Base-by-base conservation (phyloP, 805 yeast genomes). In the Brettanomyces sp. region DNA sequence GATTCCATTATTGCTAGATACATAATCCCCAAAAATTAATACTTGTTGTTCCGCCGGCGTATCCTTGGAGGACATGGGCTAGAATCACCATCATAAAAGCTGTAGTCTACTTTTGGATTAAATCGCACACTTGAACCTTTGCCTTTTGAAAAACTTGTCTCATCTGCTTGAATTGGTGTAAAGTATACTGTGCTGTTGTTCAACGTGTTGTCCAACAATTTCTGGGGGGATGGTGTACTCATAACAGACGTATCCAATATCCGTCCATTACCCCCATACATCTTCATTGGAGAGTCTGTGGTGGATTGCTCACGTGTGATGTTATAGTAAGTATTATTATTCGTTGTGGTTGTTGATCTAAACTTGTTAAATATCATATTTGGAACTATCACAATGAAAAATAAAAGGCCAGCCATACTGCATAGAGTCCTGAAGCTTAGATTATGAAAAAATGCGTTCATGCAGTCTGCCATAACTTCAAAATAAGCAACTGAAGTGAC, bases 381-480 rank as follows among this genome's bases (percentile, higher is more conserved):
- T 4, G 66, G 66, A 9, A 60, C 43, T 4, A 60, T 23, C 30
- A 62, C 53, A 22, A 47, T 54, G 32, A 33, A 47, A 22, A 36
- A 39, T 43, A 48, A 49, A 18, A 41, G 42, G 5, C 43, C 36
- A 1, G 45, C 42, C 11, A 57, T 42, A 2, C 64, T 57, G 9
- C 54, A 38, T 5, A 61, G 46, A 4, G 64, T 49, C 23, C 57
- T 54, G 18, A 55, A 49, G 24, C 59, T 53, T 36, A 62, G 45
- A 30, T 60, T 55, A 36, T 61, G 61, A 51, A 61, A 62, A 37
- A 62, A 59, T 4, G 64, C 61, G 45, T 62, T 62, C 54, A 62
- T 49, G 44, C 66, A 62, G 39, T 62, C 66, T 3, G 66, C 65
- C 21, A 62, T 43, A 23, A 62, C 58, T 49, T 62, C 66, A 46